phyloP scores from a whole-genome alignment of 805 yeast genomes.

The Suhomyces prunicola region DNA sequence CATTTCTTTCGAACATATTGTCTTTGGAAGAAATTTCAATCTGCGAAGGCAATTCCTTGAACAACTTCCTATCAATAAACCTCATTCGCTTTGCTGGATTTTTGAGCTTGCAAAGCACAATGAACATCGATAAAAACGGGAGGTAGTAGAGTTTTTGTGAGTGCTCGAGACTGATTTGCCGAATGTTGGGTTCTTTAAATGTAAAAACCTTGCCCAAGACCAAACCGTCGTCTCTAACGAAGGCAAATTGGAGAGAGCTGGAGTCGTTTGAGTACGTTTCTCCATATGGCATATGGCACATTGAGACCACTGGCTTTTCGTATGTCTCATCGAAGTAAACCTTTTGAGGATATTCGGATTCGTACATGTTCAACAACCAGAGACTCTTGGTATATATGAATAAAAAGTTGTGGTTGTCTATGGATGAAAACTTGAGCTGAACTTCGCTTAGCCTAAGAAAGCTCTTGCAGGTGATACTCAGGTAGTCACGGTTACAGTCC shows the following conservation, averaged over 20 bases:
- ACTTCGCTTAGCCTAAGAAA: constrained; percentile 25
- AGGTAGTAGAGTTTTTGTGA: constrained; percentile 32
- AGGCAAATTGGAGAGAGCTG: constrained; percentile 9
- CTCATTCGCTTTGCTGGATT: constrained; percentile 23
- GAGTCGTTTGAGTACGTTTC: not conserved
- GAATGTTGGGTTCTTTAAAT: constrained; percentile 21
- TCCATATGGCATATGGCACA: constrained; percentile 14
- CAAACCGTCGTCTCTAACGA: constrained; percentile 38
- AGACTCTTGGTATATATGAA: constrained; percentile 24
- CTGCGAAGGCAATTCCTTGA: constrained; percentile 18
- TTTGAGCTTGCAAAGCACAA: constrained; percentile 29
- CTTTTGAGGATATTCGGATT: constrained; percentile 23
- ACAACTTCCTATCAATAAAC: constrained; percentile 32
- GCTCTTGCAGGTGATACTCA: constrained; percentile 9
- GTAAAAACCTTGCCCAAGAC: constrained; percentile 24
- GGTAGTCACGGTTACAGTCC: not conserved
- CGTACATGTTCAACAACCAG: constrained; percentile 32
- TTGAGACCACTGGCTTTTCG: constrained; percentile 23
- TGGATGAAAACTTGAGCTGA: constrained; percentile 18
- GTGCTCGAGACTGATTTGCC: constrained; percentile 30
- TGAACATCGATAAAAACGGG: constrained; percentile 26
- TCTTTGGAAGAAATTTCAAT: constrained; percentile 18
- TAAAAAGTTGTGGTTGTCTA: constrained; percentile 19
- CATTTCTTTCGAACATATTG: constrained; percentile 22
- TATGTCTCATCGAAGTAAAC: constrained; percentile 35